Conservation (phyloP, 495 filamentous ascomycete species). For the Aspergillus steynii region DNA sequence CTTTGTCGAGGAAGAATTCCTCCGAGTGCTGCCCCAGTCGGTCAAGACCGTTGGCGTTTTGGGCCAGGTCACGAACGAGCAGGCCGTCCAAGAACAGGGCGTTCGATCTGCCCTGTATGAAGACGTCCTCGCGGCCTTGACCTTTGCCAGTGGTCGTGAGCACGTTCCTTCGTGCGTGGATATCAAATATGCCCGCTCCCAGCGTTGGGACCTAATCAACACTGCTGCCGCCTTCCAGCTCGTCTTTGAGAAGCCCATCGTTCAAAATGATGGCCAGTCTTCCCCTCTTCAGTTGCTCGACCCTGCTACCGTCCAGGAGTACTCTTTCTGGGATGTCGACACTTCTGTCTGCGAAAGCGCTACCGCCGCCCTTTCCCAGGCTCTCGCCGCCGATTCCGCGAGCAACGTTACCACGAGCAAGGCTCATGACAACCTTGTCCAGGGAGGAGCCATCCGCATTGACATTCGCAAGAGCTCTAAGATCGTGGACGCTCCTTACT, state of each 20-base stretch:
- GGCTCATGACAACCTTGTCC: conserved; percentile 79
- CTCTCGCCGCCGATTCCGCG: conserved; percentile 72
- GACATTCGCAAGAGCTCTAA: conserved; percentile 84
- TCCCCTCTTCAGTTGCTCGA: conserved; percentile 49
- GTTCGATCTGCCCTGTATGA: conserved; percentile 81
- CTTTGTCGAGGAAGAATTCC: conserved; percentile 91
- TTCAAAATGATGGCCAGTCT: conserved; percentile 35
- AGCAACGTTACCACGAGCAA: conserved; percentile 76
- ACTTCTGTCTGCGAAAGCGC: conserved; percentile 65
- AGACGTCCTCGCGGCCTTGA: conserved; percentile 82
- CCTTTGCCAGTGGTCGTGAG: conserved; percentile 68
- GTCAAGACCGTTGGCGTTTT: conserved; percentile 69
- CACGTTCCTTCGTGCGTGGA: conserved; percentile 66
- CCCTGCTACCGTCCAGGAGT: conserved; percentile 64
- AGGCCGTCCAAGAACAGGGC: conserved; percentile 62
- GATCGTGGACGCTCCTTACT: conserved; percentile 79
- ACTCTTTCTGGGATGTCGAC: conserved; percentile 92
- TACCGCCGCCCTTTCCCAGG: conserved; percentile 63
- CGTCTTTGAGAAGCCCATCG: conserved; percentile 54
- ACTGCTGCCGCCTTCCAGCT: conserved; percentile 69
- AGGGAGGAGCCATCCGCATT: conserved; percentile 80
- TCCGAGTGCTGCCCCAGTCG: conserved; percentile 73
- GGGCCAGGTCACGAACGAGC: conserved; percentile 59
- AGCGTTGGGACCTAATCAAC: conserved; percentile 78
- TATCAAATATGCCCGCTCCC: conserved; percentile 83